phyloP scores from a whole-genome alignment of 176 grass and related monocot species.

The Musa schizocarpa region DNA sequence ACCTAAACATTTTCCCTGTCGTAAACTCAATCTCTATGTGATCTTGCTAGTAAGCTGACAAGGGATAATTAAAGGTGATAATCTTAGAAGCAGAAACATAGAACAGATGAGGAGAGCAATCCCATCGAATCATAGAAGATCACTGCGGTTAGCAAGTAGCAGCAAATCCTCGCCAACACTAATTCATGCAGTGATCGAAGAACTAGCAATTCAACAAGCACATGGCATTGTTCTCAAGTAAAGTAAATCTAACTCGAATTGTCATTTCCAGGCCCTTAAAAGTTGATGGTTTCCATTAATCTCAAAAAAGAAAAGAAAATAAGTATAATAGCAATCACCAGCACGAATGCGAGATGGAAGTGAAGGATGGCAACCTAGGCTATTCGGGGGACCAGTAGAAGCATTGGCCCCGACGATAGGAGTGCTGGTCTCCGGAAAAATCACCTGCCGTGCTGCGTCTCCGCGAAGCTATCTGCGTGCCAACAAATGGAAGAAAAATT shows the following conservation, averaged over 20 bases:
- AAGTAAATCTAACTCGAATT: neutral
- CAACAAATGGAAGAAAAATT: neutral
- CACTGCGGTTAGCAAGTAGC: neutral
- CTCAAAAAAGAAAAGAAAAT: neutral
- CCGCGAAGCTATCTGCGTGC: slow-evolving; percentile 47
- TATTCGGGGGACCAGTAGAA: slow-evolving; percentile 94
- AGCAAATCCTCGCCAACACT: neutral
- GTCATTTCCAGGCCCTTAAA: neutral
- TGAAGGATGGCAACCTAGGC: slow-evolving; percentile 32
- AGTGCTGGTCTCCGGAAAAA: slow-evolving; percentile 80
- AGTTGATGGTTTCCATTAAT: neutral
- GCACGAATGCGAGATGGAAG: neutral
- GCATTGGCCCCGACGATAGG: slow-evolving; percentile 75
- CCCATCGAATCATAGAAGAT: too few relatives aligned
- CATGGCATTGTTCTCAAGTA: neutral
- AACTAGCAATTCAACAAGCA: neutral
- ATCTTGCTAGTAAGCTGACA: neutral
- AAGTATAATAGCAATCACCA: neutral
- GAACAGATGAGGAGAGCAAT: too few relatives aligned
- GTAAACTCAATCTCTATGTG: neutral
- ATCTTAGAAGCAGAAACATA: neutral
- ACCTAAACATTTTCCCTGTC: too few relatives aligned
- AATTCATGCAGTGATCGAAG: neutral
- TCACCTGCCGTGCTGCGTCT: slow-evolving; percentile 67
- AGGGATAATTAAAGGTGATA: neutral